These are phyloP conservation scores for Glomus cerebriforme DNA, from an alignment of 192 early-diverging fungal genomes.

Conservation along the genomic window DNA sequence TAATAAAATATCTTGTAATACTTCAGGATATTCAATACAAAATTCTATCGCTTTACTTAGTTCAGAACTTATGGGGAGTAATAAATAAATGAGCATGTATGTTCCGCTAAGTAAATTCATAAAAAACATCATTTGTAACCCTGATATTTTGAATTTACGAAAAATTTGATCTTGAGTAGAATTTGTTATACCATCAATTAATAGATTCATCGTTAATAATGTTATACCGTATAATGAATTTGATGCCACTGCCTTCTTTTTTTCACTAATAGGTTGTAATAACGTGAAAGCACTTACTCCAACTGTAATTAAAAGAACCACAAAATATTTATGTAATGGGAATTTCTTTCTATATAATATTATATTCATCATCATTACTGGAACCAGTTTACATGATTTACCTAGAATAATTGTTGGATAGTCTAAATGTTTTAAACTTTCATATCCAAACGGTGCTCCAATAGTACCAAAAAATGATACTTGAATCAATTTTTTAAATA, in stretches of 20 bases:
- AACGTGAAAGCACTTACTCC: constrained; percentile 97
- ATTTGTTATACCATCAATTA: constrained; percentile 94
- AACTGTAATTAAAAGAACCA: constrained; percentile 83
- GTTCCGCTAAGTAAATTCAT: constrained; percentile 88
- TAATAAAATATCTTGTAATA: constrained; percentile 80
- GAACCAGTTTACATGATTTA: constrained; percentile 95
- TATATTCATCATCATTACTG: constrained; percentile 95
- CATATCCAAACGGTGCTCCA: constrained; percentile 92
- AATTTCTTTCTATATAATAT: constrained; percentile 86
- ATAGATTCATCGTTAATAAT: constrained; percentile 81
- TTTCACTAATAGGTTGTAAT: constrained; percentile 59
- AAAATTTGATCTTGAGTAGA: constrained; percentile 96
- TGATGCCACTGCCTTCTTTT: constrained; percentile 50
- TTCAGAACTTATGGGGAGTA: constrained; percentile 80
- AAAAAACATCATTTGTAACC: constrained; percentile 96
- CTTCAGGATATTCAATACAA: constrained; percentile 73
- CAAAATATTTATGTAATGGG: constrained; percentile 84
- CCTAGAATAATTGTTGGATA: constrained; percentile 97
- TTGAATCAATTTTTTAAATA: constrained; percentile 69
- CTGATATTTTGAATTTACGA: constrained; percentile 75
- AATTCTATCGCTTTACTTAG: constrained; percentile 74
- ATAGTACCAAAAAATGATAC: constrained; percentile 74
- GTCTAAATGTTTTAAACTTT: constrained; percentile 89
- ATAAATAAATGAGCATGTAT: constrained; percentile 73
- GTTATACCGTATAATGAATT: constrained; percentile 79